A percentile compares a stretch with the other conserved stretches of the same genome.
phyloP scores from a whole-genome alignment of 176 grass and related monocot species.

The Carex myosuroides region DNA sequence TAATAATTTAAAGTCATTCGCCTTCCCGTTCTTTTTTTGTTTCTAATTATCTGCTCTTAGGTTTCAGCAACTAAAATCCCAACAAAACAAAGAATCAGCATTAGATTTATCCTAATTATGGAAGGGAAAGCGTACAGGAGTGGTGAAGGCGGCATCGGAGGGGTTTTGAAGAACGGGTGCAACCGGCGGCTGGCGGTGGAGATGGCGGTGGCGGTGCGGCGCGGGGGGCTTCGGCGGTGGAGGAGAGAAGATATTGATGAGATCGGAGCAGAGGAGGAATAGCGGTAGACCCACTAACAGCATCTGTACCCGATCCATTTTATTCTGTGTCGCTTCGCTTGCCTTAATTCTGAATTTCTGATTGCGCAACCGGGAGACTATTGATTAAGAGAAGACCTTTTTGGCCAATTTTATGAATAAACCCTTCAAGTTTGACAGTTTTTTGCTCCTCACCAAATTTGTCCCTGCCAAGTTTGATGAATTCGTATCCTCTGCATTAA shows the following conservation, averaged over 20 bases:
- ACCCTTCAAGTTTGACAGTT: neutral
- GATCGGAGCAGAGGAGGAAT: conserved; percentile 92
- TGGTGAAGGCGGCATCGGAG: conserved; percentile 16
- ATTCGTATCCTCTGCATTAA: no score
- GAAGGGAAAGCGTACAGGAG: neutral
- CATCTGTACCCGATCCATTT: conserved; percentile 90
- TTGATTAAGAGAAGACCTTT: neutral
- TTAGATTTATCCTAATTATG: neutral
- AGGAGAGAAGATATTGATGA: conserved; percentile 62
- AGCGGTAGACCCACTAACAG: conserved; percentile 78
- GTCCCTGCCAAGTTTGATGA: neutral
- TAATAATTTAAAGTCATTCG: neutral
- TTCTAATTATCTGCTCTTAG: neutral
- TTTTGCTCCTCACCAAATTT: neutral
- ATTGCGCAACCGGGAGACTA: neutral
- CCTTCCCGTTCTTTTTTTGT: neutral
- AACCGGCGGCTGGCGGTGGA: conserved; percentile 4
- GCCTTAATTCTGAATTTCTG: neutral
- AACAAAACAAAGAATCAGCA: neutral
- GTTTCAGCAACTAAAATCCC: neutral
- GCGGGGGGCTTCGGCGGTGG: conserved; percentile 24
- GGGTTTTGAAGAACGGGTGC: neutral
- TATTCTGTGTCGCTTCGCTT: neutral
- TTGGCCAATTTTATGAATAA: neutral
- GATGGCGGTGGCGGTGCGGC: neutral